Evolutionary conservation across 345 rosid species (phyloP).

Genomic region (Citrus glauca): DNA sequence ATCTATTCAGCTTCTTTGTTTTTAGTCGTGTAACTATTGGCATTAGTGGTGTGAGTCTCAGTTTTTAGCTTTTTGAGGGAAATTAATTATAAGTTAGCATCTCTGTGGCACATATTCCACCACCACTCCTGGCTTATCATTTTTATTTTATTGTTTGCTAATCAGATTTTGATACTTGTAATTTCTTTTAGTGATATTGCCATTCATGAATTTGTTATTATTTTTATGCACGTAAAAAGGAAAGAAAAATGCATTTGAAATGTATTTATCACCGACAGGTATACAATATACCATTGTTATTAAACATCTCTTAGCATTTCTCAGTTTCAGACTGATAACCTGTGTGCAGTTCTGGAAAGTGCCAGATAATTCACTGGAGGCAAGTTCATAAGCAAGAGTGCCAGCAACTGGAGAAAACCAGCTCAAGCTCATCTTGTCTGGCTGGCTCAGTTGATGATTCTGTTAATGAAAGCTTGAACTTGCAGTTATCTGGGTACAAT

Average conservation of each 20-base stretch:
- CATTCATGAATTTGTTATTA: neutral
- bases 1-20: neutral
- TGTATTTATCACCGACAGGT: neutral
- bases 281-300: neutral
- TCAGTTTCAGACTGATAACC: slow-evolving; percentile 6
- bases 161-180: neutral
- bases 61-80: neutral
- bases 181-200: neutral
- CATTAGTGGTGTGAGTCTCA: neutral
- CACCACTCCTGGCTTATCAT: neutral
- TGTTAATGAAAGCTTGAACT: slow-evolving; percentile 27
- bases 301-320: neutral
- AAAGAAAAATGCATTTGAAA: neutral
- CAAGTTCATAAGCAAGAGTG: slow-evolving; percentile 73
- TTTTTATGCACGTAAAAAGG: neutral
- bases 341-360: slow-evolving; percentile 76
- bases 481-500: slow-evolving; percentile 29
- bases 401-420: slow-evolving; percentile 32
- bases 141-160: neutral
- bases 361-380: slow-evolving; percentile 97
- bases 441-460: slow-evolving; percentile 38
- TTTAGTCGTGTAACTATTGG: neutral
- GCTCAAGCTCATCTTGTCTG: slow-evolving; percentile 41
- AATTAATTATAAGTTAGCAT: neutral
- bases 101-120: neutral